Percentiles rank a stretch among this genome's conserved stretches.
Conservation (phyloP, 805 yeast species). For the Suhomyces faveliae region DNA sequence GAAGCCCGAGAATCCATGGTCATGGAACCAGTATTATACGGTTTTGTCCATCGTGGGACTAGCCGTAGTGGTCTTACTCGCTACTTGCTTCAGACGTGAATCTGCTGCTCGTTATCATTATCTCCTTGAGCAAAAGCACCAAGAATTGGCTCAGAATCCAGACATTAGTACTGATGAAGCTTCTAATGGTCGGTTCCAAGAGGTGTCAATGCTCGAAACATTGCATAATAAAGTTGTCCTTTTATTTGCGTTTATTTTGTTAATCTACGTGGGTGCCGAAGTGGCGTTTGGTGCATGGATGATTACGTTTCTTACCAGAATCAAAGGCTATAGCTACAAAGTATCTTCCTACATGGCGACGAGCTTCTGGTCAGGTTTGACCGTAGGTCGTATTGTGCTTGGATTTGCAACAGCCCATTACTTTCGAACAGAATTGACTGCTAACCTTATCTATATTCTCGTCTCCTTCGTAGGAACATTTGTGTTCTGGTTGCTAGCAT, state of each 20-base stretch:
- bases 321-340: constrained; percentile 35
- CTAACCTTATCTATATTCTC: constrained; percentile 40
- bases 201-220: background rate
- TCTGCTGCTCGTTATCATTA: constrained; percentile 45
- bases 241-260: constrained; percentile 39
- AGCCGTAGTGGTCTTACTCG: constrained; percentile 19
- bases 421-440: constrained; percentile 47
- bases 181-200: background rate
- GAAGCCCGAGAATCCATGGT: constrained; percentile 36
- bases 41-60: constrained; percentile 31
- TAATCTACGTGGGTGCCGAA: constrained; percentile 53
- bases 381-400: constrained; percentile 45
- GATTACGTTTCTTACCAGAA: constrained; percentile 45
- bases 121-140: constrained; percentile 12
- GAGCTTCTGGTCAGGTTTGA: constrained; percentile 51
- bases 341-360: constrained; percentile 49
- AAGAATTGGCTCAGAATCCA: background rate
- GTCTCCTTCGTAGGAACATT: constrained; percentile 29
- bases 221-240: constrained; percentile 3
- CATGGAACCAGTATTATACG: constrained; percentile 49
- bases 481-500: constrained; percentile 34
- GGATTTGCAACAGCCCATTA: constrained; percentile 54
- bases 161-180: background rate
- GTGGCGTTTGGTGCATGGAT: constrained; percentile 55
- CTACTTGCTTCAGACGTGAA: constrained; percentile 39